A percentile compares a stretch with the other conserved stretches of the same genome.
Conservation (phyloP, 176 grass and related monocot genomes). For the Alopecurus myosuroides region DNA sequence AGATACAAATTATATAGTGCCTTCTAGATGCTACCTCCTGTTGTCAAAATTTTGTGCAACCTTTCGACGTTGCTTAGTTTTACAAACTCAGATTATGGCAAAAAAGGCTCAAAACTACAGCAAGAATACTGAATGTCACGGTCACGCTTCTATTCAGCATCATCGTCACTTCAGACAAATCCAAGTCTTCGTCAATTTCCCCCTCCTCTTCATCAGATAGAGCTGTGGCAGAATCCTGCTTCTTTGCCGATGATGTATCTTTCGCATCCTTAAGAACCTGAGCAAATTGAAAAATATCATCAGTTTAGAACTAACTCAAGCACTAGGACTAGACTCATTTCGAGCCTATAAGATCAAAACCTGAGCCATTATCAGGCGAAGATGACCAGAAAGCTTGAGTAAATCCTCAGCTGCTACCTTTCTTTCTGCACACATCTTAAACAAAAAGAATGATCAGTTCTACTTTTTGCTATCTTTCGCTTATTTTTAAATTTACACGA, state of each 20-base stretch:
- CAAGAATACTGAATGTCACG: not conserved
- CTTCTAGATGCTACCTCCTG: not conserved
- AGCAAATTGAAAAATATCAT: not conserved
- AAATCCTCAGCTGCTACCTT: constrained; percentile 44
- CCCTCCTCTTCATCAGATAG: constrained; percentile 50
- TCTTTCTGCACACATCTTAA: constrained; percentile 63
- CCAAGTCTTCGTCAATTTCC: constrained; percentile 70
- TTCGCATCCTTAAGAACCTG: constrained; percentile 52
- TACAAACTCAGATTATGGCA: not conserved
- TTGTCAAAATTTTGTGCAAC: constrained; percentile 33
- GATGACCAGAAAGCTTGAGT: constrained; percentile 72
- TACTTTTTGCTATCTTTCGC: not conserved
- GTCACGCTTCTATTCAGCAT: constrained; percentile 27
- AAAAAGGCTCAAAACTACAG: not conserved
- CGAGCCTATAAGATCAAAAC: constrained; percentile 38
- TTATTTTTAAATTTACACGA: not conserved
- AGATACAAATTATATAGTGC: not conserved
- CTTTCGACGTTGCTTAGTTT: not conserved
- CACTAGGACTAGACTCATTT: not conserved
- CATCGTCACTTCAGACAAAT: constrained; percentile 42
- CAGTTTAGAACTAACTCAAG: not conserved
- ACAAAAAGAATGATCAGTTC: constrained; percentile 17
- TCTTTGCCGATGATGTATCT: constrained; percentile 16
- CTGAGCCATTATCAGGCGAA: constrained; percentile 68
- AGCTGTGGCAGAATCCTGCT: not conserved